Evolutionary conservation across 495 filamentous ascomycete species (phyloP).

Genomic region (Xylaria venustula): DNA sequence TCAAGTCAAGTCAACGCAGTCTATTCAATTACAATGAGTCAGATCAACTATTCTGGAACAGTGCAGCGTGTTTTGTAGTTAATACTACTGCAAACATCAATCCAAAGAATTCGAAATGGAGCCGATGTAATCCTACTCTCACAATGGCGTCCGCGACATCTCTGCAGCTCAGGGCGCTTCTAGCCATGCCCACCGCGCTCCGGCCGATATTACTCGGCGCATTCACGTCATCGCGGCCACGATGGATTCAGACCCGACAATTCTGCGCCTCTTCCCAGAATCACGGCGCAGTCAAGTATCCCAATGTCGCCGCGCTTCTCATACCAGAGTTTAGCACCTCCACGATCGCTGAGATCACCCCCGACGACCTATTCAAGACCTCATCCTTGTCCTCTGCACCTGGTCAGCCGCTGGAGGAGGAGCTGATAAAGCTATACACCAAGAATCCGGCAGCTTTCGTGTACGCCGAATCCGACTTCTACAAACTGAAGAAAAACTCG

Average conservation of each 20-base stretch:
- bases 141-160: conserved; percentile 2
- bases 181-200: conserved; percentile 25
- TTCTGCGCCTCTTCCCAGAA: conserved; percentile 2
- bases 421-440: conserved; percentile 64
- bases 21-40: too few relatives aligned
- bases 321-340: conserved; percentile 22
- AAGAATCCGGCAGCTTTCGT: conserved; percentile 60
- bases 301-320: conserved; percentile 19
- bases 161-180: conserved; percentile 16
- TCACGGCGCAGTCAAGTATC: conserved; percentile 8
- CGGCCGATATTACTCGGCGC: conserved; percentile 16
- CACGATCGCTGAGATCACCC: conserved; percentile 8
- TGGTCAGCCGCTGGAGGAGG: conserved; percentile 15
- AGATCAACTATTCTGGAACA: too few relatives aligned
- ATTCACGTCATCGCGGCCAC: conserved; percentile 13
- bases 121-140: neutral
- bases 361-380: conserved; percentile 19
- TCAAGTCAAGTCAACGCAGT: conserved; percentile 4
- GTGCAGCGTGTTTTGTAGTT: too few relatives aligned
- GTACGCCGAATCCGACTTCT: conserved; percentile 70
- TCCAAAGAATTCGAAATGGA: conserved; percentile 2
- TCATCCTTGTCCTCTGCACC: conserved; percentile 16
- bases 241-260: neutral
- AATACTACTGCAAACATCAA: too few relatives aligned
- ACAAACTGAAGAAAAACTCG: conserved; percentile 55